Evolutionary conservation across 352 stramenopile species (phyloP).

Genomic region (Globisporangium echinulatum): DNA sequence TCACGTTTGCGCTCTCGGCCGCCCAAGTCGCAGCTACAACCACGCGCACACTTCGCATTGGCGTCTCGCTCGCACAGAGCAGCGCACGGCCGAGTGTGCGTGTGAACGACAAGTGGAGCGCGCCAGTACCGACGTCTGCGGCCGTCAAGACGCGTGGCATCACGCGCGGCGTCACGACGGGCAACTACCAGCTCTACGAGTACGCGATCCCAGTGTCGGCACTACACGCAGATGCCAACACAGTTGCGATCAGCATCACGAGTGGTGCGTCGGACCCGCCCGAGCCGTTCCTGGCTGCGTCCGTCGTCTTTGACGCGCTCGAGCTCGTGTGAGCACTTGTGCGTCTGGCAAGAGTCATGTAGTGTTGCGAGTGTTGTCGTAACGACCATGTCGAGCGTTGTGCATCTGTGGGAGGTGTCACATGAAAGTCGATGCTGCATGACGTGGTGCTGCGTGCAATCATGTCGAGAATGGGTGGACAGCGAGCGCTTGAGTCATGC

Average conservation of each 20-base stretch:
- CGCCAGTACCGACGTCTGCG: conserved; percentile 19
- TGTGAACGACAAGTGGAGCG: conserved; percentile 37
- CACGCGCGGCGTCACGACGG: conserved; percentile 31
- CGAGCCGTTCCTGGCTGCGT: conserved; percentile 32
- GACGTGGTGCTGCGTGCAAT: no score
- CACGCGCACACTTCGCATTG: conserved; percentile 28
- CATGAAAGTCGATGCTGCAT: no score
- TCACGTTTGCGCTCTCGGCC: conserved; percentile 26
- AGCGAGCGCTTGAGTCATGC: no score
- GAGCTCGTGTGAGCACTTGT: conserved; percentile 13
- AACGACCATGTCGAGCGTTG: no score
- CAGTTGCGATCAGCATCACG: conserved; percentile 28
- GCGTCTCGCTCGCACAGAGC: conserved; percentile 28
- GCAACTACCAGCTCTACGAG: conserved; percentile 49
- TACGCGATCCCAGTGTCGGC: conserved; percentile 34
- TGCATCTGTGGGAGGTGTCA: no score
- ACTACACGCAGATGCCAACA: conserved; percentile 30
- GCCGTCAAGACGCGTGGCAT: conserved; percentile 41
- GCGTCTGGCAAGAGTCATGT: no score
- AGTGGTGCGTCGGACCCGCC: conserved; percentile 33
- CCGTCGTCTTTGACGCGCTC: conserved; percentile 43
- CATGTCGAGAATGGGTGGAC: no score
- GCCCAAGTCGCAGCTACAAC: conserved; percentile 13
- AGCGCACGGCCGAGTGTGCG: conserved; percentile 22
- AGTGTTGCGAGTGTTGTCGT: no score